Evolutionary conservation across 108 stramenopile genomes (phyloP), one percentile per base, ranked within the genome.

Genomic region (Fragilaria radians): DNA sequence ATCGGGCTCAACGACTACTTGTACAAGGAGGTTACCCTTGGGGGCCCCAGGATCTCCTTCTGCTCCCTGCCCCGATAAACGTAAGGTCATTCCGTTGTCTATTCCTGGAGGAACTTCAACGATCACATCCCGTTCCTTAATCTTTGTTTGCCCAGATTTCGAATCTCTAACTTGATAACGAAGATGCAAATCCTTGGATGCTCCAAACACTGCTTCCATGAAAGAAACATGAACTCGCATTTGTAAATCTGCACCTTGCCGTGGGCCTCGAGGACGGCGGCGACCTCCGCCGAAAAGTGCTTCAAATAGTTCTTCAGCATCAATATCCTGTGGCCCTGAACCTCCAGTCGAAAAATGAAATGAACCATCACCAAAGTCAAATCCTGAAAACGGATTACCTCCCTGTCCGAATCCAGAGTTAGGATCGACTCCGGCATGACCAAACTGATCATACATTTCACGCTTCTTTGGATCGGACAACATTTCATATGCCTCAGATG

Each of bases 401-500:
- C 74, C 75, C 4, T 71, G 72, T 19, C 79, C 78, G 27, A 71
- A 78, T 34, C 74, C 72, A 62, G 78, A 73, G 56, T 89, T 88
- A 48, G 89, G 88, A 71, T 96, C 92, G 28, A 89, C 84, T 28
- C 88, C 95, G 27, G 90, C 90, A 66, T 96, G 95, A 19, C 94
- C 94, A 77, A 82, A 96, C 48, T 78, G 61, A 68, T 96, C 89
- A 72, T 96, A 96, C 51, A 84, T 65, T 64, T 81, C 52, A 21
- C 95, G 85, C 74, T 92, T 81, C 33, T 94, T 73, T 14, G 80
- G 79, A 73, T 95, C 90, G n/a, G 86, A 81, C 32, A 98, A 81
- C 24, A 93, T 83, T 78, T 98, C 97, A 62, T 98, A 96, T 17
- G 97, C 97, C 79, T 94, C 92, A 19, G 86, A 89, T 9, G 73